Percentiles rank a stretch among this genome's conserved stretches.
Conservation (phyloP, 1,139 yeast species). For the Komagataea norvegica region DNA sequence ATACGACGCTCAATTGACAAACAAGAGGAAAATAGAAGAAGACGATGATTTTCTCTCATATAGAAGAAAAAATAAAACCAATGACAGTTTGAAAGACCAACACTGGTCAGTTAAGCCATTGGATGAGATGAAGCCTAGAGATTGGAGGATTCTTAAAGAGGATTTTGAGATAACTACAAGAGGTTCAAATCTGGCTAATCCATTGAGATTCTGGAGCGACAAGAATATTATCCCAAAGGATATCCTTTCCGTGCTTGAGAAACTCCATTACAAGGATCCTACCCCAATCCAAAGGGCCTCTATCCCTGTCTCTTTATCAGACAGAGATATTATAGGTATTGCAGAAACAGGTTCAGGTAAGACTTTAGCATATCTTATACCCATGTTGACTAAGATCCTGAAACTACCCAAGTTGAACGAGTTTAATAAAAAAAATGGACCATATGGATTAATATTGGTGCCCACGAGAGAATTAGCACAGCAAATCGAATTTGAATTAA, state of each 20-base stretch:
- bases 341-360: slow-evolving; percentile 98
- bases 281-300: slow-evolving; percentile 91
- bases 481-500: slow-evolving; percentile 69
- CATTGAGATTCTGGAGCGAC: slow-evolving; percentile 74
- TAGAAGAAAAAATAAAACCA: background rate
- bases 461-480: slow-evolving; percentile 94
- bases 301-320: slow-evolving; percentile 62
- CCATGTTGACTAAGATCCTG: slow-evolving; percentile 57
- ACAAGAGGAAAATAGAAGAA: background rate
- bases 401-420: slow-evolving; percentile 40
- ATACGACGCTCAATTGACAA: background rate
- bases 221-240: slow-evolving; percentile 40
- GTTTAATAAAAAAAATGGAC: slow-evolving; percentile 48
- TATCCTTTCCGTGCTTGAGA: slow-evolving; percentile 36
- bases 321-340: slow-evolving; percentile 75
- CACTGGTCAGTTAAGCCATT: slow-evolving; percentile 74
- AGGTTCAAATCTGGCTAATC: slow-evolving; percentile 48
- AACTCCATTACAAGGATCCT: slow-evolving; percentile 54
- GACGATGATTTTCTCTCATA: slow-evolving; percentile 1
- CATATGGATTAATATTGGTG: slow-evolving; percentile 65
- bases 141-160: slow-evolving; percentile 85
- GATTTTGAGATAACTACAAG: slow-evolving; percentile 65
- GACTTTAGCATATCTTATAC: slow-evolving; percentile 78
- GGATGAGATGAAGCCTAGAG: slow-evolving; percentile 67
- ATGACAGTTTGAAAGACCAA: slow-evolving; percentile 28